Evolutionary conservation across 768 basidiomycete species (phyloP).

Genomic region (Pleurotus ostreatus): DNA sequence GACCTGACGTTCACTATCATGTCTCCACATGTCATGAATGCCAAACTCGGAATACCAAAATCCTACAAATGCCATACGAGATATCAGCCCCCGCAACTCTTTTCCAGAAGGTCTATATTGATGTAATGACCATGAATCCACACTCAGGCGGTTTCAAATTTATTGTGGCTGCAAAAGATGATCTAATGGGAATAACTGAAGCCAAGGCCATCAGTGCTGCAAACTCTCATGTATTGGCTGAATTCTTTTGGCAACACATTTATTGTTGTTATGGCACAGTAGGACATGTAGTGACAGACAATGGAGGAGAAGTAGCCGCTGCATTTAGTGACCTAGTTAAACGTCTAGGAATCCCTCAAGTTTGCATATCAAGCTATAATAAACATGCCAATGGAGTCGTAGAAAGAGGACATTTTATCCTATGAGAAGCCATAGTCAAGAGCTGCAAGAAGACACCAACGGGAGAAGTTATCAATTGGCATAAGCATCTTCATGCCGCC

Average conservation of each 20-base stretch:
- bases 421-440: conserved; percentile 26
- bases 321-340: neutral
- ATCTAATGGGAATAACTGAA: conserved; percentile 23
- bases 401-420: conserved; percentile 14
- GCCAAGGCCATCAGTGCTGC: conserved; percentile 20
- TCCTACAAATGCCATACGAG: conserved; percentile 13
- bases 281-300: conserved; percentile 30
- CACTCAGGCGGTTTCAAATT: conserved; percentile 12
- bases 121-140: conserved; percentile 24
- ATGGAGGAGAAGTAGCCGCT: conserved; percentile 17
- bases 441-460: conserved; percentile 12
- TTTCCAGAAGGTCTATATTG: conserved; percentile 20
- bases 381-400: conserved; percentile 27
- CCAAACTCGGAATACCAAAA: conserved; percentile 13
- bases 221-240: conserved; percentile 3
- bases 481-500: conserved; percentile 14
- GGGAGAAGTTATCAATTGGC: conserved; percentile 27
- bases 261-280: conserved; percentile 21
- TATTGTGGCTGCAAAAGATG: conserved; percentile 24
- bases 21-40: conserved; percentile 22
- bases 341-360: conserved; percentile 18
- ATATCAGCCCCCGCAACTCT: conserved; percentile 9
- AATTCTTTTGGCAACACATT: conserved; percentile 23
- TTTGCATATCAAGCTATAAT: conserved; percentile 30
- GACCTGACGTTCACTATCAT: conserved; percentile 17